These are phyloP conservation scores for Ophiorrhiza pumila DNA, from an alignment of 257 asterid species.

Conservation along the genomic window DNA sequence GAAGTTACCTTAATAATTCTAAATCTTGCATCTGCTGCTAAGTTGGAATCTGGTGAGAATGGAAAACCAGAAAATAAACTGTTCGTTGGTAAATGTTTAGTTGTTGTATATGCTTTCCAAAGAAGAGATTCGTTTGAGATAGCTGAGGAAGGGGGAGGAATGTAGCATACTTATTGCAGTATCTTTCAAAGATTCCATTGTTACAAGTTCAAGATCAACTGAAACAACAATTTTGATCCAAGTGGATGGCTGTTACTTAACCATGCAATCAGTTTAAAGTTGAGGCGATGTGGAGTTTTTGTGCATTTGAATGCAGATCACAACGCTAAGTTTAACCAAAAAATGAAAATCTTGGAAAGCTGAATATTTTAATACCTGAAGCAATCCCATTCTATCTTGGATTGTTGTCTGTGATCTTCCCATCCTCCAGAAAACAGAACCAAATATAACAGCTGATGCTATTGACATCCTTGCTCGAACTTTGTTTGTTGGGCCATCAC, in stretches of 20 bases:
- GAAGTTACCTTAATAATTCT: no score
- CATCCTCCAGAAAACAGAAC: constrained; percentile 99
- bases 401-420: constrained; percentile 89
- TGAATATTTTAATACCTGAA: constrained; percentile 56
- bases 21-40: no score
- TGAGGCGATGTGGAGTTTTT: neutral
- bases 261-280: neutral
- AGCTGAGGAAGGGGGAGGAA: no score
- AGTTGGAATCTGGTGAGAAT: no score
- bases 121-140: no score
- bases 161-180: neutral
- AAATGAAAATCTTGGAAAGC: constrained; percentile 11
- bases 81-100: no score
- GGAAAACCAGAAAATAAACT: no score
- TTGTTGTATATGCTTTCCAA: no score
- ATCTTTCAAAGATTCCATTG: neutral
- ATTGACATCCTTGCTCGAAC: constrained; percentile 95
- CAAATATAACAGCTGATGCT: constrained; percentile 93
- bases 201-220: neutral
- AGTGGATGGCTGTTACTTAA: neutral
- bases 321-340: constrained; percentile 13
- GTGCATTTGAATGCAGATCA: neutral
- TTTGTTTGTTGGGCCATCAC: constrained; percentile 97
- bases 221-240: neutral
- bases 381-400: constrained; percentile 96